Base-by-base conservation (phyloP, 2,329 filamentous ascomycete genomes). In the Claviceps fusiformis region DNA sequence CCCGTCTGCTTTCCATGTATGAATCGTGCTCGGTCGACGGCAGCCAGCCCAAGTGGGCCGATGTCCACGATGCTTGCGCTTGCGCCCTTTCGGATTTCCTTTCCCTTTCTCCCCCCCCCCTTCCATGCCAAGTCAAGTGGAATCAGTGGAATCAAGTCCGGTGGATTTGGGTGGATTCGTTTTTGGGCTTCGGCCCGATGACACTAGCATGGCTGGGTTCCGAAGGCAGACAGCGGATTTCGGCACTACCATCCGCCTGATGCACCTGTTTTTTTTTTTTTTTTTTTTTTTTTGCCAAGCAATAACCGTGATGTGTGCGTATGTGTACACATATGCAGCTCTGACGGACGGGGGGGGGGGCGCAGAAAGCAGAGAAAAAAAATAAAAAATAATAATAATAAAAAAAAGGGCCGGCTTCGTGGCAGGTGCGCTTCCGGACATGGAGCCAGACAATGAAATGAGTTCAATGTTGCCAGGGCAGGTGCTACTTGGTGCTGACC, bases 131-230 rank as follows among this genome's bases (percentile, higher is more conserved):
- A 31, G 33, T 5, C 6, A 31, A 29, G 54, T 56, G 54, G 52
- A 46, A 46, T 44, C 45, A 10, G 35, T 55, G 45, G 45, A 47
- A 17, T 45, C 35, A 11, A 11, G 6, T 44, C 29, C 47, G 29
- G 47, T 49, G 47, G 47, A 49, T 49, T 49, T 19, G 19, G 7
- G n/a, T 43, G 41, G 41, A 43, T 19, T 43, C 15, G 3, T 35
- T 45, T 44, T n/a, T n/a, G n/a, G n/a, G 45, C 50, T 33, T 55
- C 54, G 54, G 54, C 35, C 54, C 54, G 51, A 56, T 56, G 46
- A 37, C 39, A 29, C 4, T 29, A 31, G 7, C 9, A 31, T n/a
- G 15, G n/a, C 7, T n/a, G n/a, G n/a, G n/a, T n/a, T n/a, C n/a
- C n/a, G n/a, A n/a, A 37, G n/a, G 15, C 15, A 27, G 24, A 53